These are phyloP conservation scores for Epithele typhae DNA, from an alignment of 768 basidiomycete species.

Conservation along the genomic window DNA sequence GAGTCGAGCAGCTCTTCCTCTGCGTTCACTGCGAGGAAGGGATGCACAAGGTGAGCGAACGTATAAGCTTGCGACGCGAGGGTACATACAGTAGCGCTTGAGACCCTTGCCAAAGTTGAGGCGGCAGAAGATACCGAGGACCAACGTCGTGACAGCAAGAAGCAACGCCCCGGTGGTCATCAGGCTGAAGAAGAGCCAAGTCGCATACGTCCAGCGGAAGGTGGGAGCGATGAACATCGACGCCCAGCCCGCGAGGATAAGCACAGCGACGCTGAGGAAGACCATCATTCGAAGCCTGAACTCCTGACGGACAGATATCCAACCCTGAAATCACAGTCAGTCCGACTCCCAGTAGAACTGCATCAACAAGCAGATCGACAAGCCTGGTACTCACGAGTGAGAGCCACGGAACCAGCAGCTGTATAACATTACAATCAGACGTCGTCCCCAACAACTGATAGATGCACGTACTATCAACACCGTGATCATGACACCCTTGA, in stretches of 20 bases:
- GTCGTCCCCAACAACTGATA: not conserved
- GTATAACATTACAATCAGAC: conserved; percentile 2
- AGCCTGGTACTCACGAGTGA: not conserved
- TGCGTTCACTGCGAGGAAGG: conserved; percentile 43
- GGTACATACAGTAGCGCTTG: conserved; percentile 53
- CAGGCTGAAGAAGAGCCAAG: conserved; percentile 71
- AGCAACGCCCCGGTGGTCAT: conserved; percentile 55
- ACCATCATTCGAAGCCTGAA: conserved; percentile 50
- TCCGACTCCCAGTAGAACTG: too few species aligned
- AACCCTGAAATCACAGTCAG: conserved; percentile 43
- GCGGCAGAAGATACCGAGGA: conserved; percentile 63
- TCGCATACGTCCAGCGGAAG: conserved; percentile 72
- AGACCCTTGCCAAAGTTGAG: conserved; percentile 78
- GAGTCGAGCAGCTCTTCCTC: conserved; percentile 46
- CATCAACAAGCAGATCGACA: too few species aligned
- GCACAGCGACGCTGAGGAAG: conserved; percentile 56
- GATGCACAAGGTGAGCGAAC: not conserved
- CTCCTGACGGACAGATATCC: conserved; percentile 73
- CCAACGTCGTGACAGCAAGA: conserved; percentile 49
- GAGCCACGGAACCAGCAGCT: conserved; percentile 72
- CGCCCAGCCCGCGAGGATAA: conserved; percentile 67
- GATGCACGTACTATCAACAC: conserved; percentile 38
- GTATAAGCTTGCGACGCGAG: conserved; percentile 7
- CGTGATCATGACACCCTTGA: conserved; percentile 51
- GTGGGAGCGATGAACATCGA: conserved; percentile 68